Evolutionary conservation across 257 asterid species (phyloP).

Genomic region (Lavandula angustifolia): DNA sequence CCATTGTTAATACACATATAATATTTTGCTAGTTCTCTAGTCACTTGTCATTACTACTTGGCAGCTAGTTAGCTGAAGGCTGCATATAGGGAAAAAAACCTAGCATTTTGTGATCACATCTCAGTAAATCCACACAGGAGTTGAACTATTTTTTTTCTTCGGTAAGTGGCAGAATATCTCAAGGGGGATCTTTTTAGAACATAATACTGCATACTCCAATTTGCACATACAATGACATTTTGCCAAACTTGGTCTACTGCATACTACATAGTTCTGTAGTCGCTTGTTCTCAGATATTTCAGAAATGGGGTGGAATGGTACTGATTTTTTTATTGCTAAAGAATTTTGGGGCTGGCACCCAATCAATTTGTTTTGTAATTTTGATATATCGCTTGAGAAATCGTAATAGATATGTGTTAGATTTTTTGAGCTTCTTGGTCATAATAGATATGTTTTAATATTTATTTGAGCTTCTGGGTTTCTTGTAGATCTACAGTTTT

Average conservation of each 20-base stretch:
- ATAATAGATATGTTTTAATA: too few relatives aligned
- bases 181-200: background rate
- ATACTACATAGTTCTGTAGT: too few relatives aligned
- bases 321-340: too few relatives aligned
- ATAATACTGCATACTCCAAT: background rate
- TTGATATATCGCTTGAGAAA: too few relatives aligned
- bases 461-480: too few relatives aligned
- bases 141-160: background rate
- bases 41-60: background rate
- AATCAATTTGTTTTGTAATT: too few relatives aligned
- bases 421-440: too few relatives aligned
- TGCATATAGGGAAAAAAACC: background rate
- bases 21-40: background rate
- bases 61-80: conserved; percentile 7
- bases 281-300: too few relatives aligned
- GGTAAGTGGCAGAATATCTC: conserved; percentile 13
- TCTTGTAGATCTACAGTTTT: too few relatives aligned
- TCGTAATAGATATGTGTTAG: too few relatives aligned
- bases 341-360: too few relatives aligned
- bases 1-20: background rate
- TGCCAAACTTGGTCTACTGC: conserved; percentile 17
- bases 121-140: background rate
- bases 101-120: background rate
- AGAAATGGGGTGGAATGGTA: too few relatives aligned
- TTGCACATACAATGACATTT: background rate